Conservation (phyloP, 805 yeast species). For the Candida sanyiensis region DNA sequence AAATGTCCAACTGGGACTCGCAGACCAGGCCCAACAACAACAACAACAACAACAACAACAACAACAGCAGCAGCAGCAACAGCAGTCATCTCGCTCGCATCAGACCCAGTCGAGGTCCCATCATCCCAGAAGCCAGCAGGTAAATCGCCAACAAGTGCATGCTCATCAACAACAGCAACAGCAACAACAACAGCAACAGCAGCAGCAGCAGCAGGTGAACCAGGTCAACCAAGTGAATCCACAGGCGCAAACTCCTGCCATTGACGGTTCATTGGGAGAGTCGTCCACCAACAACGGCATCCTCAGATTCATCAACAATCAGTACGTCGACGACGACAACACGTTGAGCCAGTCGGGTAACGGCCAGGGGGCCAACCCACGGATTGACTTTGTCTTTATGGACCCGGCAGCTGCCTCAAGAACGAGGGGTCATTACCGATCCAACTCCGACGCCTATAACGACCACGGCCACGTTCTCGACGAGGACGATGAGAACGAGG, state of each 20-base stretch:
- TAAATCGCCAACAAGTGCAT: conserved; percentile 14
- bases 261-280: conserved; percentile 20
- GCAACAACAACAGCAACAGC: conserved; percentile 10
- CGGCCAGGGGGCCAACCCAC: conserved; percentile 15
- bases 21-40: conserved; percentile 12
- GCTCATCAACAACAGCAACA: conserved; percentile 14
- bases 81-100: conserved; percentile 2
- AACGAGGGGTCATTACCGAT: conserved; percentile 21
- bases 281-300: conserved; percentile 21
- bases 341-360: conserved; percentile 11
- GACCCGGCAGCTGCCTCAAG: conserved; percentile 23
- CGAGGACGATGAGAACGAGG: conserved; percentile 14
- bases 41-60: conserved; percentile 15
- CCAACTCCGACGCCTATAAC: conserved; percentile 16
- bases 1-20: conserved; percentile 4
- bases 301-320: conserved; percentile 27
- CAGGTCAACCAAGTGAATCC: conserved; percentile 9
- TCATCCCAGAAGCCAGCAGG: conserved; percentile 13
- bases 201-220: conserved; percentile 7
- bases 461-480: conserved; percentile 13
- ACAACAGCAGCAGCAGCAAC: conserved; percentile 19
- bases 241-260: conserved; percentile 10
- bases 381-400: conserved; percentile 28
- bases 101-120: conserved; percentile 23
- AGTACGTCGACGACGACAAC: conserved; percentile 27